Base-by-base conservation (phyloP, 106 monocot genomes). In the Phalaenopsis aphrodite region DNA sequence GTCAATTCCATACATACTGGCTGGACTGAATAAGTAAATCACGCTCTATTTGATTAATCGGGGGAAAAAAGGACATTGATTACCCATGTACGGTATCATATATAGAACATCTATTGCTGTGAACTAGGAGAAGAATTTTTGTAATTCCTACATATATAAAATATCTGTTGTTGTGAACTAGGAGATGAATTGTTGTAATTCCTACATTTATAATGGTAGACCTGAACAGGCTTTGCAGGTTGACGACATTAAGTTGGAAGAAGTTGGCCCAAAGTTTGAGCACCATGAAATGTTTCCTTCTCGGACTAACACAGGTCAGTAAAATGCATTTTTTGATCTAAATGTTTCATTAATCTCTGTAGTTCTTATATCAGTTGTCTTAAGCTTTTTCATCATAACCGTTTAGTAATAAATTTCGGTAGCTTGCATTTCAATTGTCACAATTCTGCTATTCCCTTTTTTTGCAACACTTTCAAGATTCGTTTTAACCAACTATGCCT, bases 181-280 rank as follows among this genome's bases (percentile, higher is more conserved):
- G 52, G 10, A 12, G 52, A 52, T 10, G 52, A 52, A 10, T 15
- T 69, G 15, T 30, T 15, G 2, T 39, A 38, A 37, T 43, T 74
- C 5, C 74, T 45, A 37, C 11, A 69, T 69, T 15, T 84, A 41
- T 80, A 15, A 72, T 72, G 30, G 21, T 41, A 55, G 11, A 41
- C 37, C 36, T 78, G 66, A 49, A 79, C 88, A 97, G 96, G 83
- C 24, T 75, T 76, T 95, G 81, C 81, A 87, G 75, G 95, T 99
- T 76, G 93, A 99, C 85, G 91, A 91, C 37, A 80, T 99, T 56
- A 86, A 95, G 41, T 84, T 99, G 41, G 85, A 80, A 68, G 86
- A 87, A n/a, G 86, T 99, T 87, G 99, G 99, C 67, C 99, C 95
- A 79, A 95, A 87, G 79, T 99, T 99, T 86, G 99, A 99, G 87